Base-by-base conservation (phyloP, 2,329 filamentous ascomycete genomes). In the Aurifilum marmelostoma region DNA sequence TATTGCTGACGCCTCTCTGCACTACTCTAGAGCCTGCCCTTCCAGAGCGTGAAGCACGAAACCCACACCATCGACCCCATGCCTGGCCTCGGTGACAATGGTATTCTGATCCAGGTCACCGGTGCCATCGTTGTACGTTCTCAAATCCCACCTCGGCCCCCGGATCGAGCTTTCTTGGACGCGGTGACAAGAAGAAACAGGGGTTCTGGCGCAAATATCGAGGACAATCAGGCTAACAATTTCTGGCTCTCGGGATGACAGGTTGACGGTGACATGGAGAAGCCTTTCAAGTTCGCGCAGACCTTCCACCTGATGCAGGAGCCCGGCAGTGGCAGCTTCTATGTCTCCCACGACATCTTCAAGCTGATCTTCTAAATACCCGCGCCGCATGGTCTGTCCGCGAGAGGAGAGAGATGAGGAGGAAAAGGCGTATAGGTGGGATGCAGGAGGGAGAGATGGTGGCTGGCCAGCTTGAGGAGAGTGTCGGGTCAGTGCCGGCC, bases 271-370 rank as follows among this genome's bases (percentile, higher is more conserved):
- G 90, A 90, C 71, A 85, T 90, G 77, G 83, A 87, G 75, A 85
- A 86, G 74, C 89, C 90, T 32, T 91, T 92, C 89, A 90, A 85
- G 83, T 93, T 91, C 79, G 87, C 86, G 64, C 91, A 93, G 80
- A 81, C 84, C 64, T 93, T 93, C 84, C 88, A 91, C 78, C 87
- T 93, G 72, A 78, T 86, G 69, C 88, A 85, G 56, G 86, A 89
- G 39, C 82, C 81, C 34, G 73, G 76, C 47, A 67, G 58, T 58
- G 89, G 86, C 73, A 89, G 84, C 81, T 92, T 88, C 80, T 92
- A 84, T 77, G 88, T 93, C 75, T 88, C 88, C 80, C 92, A 93
- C 81, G 91, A 93, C 78, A 80, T 92, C 76, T 93, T 93, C 85
- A 86, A 88, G 75, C 83, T 93, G 72, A 84, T 92, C 74, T 92